These are phyloP conservation scores for Leccinum angustisporum DNA, from an alignment of 1,284 basidiomycete genomes.

Conservation along the genomic window DNA sequence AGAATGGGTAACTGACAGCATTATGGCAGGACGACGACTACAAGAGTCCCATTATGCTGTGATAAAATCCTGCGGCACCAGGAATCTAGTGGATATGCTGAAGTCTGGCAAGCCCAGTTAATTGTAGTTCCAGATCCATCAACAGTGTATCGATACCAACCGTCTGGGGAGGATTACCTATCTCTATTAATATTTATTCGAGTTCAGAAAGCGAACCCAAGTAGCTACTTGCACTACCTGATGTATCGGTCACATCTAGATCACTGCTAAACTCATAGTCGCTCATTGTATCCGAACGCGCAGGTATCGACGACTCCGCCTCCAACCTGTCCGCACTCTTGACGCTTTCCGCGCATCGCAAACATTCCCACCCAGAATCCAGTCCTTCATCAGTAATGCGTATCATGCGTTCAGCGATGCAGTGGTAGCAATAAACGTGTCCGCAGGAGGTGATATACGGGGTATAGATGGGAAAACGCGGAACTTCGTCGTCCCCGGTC, in stretches of 20 bases:
- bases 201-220: slow-evolving; percentile 30
- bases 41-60: slow-evolving; percentile 57
- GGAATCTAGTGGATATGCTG: slow-evolving; percentile 30
- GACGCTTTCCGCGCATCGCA: slow-evolving; percentile 70
- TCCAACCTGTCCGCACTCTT: slow-evolving; percentile 51
- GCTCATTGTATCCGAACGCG: slow-evolving; percentile 36
- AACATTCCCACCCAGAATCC: slow-evolving; percentile 74
- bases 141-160: slow-evolving; percentile 15
- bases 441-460: slow-evolving; percentile 77
- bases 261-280: slow-evolving; percentile 63
- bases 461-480: slow-evolving; percentile 63
- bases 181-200: slow-evolving; percentile 7
- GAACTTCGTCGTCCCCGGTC: slow-evolving; percentile 28
- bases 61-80: slow-evolving; percentile 34
- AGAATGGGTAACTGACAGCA: slow-evolving; percentile 70
- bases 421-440: slow-evolving; percentile 87
- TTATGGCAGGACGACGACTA: slow-evolving; percentile 53
- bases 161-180: neutral
- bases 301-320: slow-evolving; percentile 25
- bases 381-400: slow-evolving; percentile 64
- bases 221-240: slow-evolving; percentile 35
- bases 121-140: neutral
- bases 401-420: slow-evolving; percentile 79
- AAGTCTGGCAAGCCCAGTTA: slow-evolving; percentile 20
- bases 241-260: slow-evolving; percentile 37